phyloP scores from a whole-genome alignment of 129 eudicot species.

The Deinandra increscens region DNA sequence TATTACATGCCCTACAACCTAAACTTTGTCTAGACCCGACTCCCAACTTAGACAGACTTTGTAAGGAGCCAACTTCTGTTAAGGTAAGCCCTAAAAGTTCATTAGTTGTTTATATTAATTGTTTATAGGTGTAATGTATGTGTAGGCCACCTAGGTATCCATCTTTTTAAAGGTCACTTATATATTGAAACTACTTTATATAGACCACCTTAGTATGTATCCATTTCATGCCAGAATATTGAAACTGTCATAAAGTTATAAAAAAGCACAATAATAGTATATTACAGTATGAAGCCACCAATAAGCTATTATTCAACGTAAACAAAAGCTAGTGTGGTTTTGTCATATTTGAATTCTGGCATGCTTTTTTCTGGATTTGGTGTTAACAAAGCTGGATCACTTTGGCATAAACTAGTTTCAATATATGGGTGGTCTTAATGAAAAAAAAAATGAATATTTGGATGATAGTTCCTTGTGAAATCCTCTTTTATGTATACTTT shows the following conservation, averaged over 20 bases:
- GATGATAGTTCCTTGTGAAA: background rate
- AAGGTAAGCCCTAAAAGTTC: slow-evolving; percentile 44
- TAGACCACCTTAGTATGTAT: background rate
- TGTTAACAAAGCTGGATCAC: background rate
- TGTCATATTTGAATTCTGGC: background rate
- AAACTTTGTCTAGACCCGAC: slow-evolving; percentile 63
- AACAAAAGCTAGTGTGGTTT: background rate
- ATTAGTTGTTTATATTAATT: background rate
- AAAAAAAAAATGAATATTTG: background rate
- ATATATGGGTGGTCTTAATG: background rate
- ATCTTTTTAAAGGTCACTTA: background rate
- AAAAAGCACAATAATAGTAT: background rate
- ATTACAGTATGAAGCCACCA: background rate
- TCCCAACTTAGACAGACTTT: slow-evolving; percentile 66
- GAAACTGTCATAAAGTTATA: background rate
- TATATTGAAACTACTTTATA: background rate
- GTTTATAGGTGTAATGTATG: background rate
- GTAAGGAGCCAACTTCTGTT: slow-evolving; percentile 35
- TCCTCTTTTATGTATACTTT: background rate
- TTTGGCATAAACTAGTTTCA: background rate
- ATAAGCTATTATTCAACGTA: background rate
- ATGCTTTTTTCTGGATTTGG: slow-evolving; percentile 1
- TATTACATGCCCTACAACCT: slow-evolving; percentile 63
- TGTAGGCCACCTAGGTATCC: background rate
- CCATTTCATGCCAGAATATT: background rate